Percentiles rank a stretch among this genome's conserved stretches.
These are phyloP conservation scores for Aspergillus sp. DNA, from an alignment of 2,329 filamentous ascomycete genomes.

Conservation along the genomic window DNA sequence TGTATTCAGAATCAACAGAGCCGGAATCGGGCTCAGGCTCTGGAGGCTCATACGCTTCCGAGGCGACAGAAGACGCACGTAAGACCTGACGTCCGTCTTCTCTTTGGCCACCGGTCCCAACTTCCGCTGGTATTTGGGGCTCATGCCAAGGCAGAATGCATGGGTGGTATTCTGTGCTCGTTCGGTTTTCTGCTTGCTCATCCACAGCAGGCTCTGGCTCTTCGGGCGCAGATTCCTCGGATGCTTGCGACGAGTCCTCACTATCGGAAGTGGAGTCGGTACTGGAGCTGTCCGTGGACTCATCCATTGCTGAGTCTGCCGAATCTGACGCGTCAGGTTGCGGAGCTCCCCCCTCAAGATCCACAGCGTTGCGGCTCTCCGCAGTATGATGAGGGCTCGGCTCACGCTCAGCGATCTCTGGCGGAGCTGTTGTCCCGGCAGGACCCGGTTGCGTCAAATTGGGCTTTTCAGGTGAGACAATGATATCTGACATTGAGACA, in stretches of 20 bases:
- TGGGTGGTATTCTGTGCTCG: neutral
- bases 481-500: neutral
- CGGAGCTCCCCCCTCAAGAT: conserved; percentile 7
- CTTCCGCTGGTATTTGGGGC: neutral
- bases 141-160: conserved; percentile 6
- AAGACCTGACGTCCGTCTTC: conserved; percentile 10
- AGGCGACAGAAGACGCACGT: conserved; percentile 27
- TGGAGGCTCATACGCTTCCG: conserved; percentile 52
- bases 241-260: conserved; percentile 3
- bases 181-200: neutral
- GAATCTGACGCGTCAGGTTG: conserved; percentile 22
- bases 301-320: conserved; percentile 31
- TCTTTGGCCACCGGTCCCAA: conserved; percentile 5
- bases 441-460: conserved; percentile 1
- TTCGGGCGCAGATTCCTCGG: neutral
- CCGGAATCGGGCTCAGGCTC: conserved; percentile 27
- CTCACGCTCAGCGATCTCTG: neutral
- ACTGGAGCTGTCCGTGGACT: conserved; percentile 25
- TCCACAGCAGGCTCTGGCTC: neutral
- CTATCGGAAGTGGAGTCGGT: conserved; percentile 11
- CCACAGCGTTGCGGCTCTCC: neutral
- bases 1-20: conserved; percentile 23
- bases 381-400: neutral
- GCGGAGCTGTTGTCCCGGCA: conserved; percentile 1
- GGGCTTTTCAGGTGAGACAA: neutral